phyloP scores from a whole-genome alignment of 345 rosid species.

The Rhizophora mangle region DNA sequence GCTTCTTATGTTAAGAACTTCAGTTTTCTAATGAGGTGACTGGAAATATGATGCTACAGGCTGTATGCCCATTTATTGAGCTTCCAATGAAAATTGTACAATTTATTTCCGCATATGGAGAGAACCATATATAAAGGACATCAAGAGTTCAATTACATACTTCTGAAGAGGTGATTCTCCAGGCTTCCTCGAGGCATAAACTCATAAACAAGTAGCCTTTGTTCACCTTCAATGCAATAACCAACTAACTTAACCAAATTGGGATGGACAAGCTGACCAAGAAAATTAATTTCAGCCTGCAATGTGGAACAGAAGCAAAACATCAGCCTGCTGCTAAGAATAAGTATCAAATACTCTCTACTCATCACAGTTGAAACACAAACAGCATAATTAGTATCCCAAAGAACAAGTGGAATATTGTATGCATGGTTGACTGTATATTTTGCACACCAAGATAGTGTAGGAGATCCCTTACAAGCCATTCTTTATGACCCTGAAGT shows the following conservation, averaged over 20 bases:
- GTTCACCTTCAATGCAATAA: conserved; percentile 23
- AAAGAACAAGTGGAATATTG: not conserved
- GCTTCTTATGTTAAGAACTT: not conserved
- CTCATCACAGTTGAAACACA: not conserved
- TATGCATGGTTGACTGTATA: not conserved
- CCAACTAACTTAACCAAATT: conserved; percentile 24
- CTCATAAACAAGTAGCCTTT: conserved; percentile 27
- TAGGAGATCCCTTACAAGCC: conserved; percentile 60
- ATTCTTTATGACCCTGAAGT: conserved; percentile 96
- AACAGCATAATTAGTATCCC: not conserved
- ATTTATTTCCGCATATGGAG: no score
- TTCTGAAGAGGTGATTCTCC: conserved; percentile 27
- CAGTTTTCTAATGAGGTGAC: not conserved
- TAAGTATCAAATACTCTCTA: conserved; percentile 2
- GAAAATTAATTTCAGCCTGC: conserved; percentile 29
- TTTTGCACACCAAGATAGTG: not conserved
- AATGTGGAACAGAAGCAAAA: not conserved
- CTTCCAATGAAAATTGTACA: not conserved
- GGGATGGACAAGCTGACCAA: conserved; percentile 23
- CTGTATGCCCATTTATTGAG: not conserved
- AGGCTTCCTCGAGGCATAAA: conserved; percentile 31
- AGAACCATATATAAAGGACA: not conserved
- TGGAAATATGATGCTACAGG: not conserved
- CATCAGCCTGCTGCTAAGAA: not conserved
- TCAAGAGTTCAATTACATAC: conserved; percentile 6